A percentile compares a stretch with the other conserved stretches of the same genome.
phyloP scores from a whole-genome alignment of 1,139 yeast genomes.

The Blastobotrys illinoisensis region DNA sequence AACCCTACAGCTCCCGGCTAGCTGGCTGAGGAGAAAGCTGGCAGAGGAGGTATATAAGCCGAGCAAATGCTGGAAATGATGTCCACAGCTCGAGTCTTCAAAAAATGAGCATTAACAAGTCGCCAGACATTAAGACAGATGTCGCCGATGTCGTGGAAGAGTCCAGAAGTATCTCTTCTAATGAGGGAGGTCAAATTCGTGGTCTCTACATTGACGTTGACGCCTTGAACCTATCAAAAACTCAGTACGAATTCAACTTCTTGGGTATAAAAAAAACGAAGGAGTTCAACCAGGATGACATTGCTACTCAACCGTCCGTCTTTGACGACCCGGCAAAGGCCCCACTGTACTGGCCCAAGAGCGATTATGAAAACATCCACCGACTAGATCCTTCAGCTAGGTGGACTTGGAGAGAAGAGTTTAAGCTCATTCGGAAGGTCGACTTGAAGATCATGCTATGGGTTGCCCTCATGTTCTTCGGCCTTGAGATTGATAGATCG shows the following conservation, averaged over 20 bases:
- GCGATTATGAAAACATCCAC: conserved; percentile 40
- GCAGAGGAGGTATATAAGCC: too few species aligned
- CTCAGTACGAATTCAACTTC: not conserved
- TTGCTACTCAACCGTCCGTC: not conserved
- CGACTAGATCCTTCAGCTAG: conserved; percentile 43
- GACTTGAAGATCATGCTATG: conserved; percentile 43
- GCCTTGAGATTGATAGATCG: conserved; percentile 48
- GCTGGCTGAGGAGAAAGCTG: too few species aligned
- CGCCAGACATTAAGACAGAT: not conserved
- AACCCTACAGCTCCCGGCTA: too few species aligned
- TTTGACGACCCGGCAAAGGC: not conserved
- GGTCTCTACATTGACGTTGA: not conserved
- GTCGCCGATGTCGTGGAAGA: not conserved
- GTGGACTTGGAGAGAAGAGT: conserved; percentile 47
- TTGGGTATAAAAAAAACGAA: not conserved
- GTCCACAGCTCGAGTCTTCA: not conserved
- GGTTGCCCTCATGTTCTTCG: conserved; percentile 46
- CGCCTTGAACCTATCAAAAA: not conserved
- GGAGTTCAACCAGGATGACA: not conserved
- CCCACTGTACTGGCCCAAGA: not conserved
- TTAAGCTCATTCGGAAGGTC: conserved; percentile 37
- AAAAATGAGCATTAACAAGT: not conserved
- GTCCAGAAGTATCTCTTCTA: not conserved
- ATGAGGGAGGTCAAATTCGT: not conserved
- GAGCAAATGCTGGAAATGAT: too few species aligned